A percentile compares a stretch with the other conserved stretches of the same genome.
phyloP scores from a whole-genome alignment of 306 rosid species.

The Cucumis hystrix region DNA sequence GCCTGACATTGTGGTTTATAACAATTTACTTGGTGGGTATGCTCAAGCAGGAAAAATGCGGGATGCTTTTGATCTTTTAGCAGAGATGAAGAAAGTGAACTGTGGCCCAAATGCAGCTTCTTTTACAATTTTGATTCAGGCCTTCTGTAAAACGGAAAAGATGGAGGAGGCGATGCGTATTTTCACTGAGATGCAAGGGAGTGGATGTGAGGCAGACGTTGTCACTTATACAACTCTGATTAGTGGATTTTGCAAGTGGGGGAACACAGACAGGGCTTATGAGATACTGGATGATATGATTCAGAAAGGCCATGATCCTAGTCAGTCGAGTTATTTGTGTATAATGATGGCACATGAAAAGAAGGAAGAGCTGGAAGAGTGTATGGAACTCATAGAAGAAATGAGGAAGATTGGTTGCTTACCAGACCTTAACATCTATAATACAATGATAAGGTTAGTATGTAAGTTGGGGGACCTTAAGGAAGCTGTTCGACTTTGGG shows the following conservation, averaged over 20 bases:
- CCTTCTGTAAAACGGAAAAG: slow-evolving; percentile 49
- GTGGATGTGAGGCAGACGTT: slow-evolving; percentile 52
- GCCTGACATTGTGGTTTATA: slow-evolving; percentile 65
- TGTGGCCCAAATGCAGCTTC: slow-evolving; percentile 57
- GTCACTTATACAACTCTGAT: slow-evolving; percentile 64
- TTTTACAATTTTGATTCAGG: slow-evolving; percentile 60
- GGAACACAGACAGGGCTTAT: slow-evolving; percentile 54
- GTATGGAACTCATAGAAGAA: slow-evolving; percentile 53
- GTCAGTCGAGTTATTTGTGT: slow-evolving; percentile 49
- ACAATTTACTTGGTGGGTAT: slow-evolving; percentile 59
- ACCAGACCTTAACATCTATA: slow-evolving; percentile 57
- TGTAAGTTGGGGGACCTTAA: slow-evolving; percentile 68
- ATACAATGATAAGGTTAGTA: slow-evolving; percentile 55
- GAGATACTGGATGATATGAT: slow-evolving; percentile 68
- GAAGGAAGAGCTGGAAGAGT: slow-evolving; percentile 78
- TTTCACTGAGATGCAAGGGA: slow-evolving; percentile 60
- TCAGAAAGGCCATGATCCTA: slow-evolving; percentile 46
- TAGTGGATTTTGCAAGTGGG: slow-evolving; percentile 75
- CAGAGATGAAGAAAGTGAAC: slow-evolving; percentile 55
- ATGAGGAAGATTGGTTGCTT: slow-evolving; percentile 61
- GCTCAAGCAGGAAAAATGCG: slow-evolving; percentile 59
- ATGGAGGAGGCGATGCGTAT: slow-evolving; percentile 69
- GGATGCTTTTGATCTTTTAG: slow-evolving; percentile 65
- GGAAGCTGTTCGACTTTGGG: slow-evolving; percentile 64
- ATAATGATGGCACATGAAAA: slow-evolving; percentile 70